phyloP scores from a whole-genome alignment of 495 filamentous ascomycete species.

The Letharia lupina region DNA sequence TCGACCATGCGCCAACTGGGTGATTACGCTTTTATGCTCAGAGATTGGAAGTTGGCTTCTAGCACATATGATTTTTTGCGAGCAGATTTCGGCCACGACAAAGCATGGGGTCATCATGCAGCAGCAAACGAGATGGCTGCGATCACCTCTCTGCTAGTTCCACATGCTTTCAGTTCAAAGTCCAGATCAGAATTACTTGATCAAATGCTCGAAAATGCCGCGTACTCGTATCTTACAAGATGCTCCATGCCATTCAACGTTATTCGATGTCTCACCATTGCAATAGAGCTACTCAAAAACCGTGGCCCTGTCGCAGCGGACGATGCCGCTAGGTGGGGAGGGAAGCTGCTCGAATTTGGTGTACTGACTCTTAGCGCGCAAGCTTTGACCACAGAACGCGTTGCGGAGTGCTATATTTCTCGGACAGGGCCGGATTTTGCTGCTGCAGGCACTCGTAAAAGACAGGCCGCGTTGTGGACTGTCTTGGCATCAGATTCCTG shows the following conservation, averaged over 20 bases:
- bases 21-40: conserved; percentile 91
- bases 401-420: conserved; percentile 73
- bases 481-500: conserved; percentile 75
- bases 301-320: conserved; percentile 73
- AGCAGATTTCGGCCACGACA: conserved; percentile 83
- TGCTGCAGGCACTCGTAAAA: conserved; percentile 57
- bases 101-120: conserved; percentile 93
- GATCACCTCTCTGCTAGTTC: conserved; percentile 67
- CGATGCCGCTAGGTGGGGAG: conserved; percentile 79
- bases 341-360: conserved; percentile 65
- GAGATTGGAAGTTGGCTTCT: conserved; percentile 89
- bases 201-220: conserved; percentile 75
- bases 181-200: conserved; percentile 70
- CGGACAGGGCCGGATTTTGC: conserved; percentile 55
- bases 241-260: conserved; percentile 67
- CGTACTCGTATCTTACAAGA: conserved; percentile 84
- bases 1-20: conserved; percentile 87
- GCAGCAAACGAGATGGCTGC: conserved; percentile 90
- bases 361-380: conserved; percentile 66
- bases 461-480: conserved; percentile 89
- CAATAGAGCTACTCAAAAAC: conserved; percentile 70
- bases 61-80: conserved; percentile 83
- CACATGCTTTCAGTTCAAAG: conserved; percentile 60
- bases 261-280: conserved; percentile 65
- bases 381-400: conserved; percentile 72